Evolutionary conservation across 169 alveolate genomes (phyloP).

Genomic region (Plasmodium relictum): DNA sequence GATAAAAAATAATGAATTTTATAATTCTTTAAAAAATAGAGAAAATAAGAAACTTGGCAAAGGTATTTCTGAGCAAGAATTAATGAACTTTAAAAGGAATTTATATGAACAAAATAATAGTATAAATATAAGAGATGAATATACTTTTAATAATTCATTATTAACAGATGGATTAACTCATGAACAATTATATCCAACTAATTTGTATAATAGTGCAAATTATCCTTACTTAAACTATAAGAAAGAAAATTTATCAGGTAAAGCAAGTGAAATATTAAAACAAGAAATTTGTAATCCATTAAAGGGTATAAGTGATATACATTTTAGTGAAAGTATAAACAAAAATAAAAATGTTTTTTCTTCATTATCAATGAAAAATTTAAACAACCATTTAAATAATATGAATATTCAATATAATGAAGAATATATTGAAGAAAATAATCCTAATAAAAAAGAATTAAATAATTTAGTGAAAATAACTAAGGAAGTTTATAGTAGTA

Average conservation of each 20-base stretch:
- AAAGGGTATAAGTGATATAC: not conserved
- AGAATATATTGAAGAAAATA: not conserved
- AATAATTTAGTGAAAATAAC: slow-evolving; percentile 24
- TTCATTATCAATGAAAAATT: not conserved
- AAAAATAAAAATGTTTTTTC: not conserved
- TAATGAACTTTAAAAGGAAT: not conserved
- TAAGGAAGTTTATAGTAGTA: slow-evolving; percentile 19
- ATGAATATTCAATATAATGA: not conserved
- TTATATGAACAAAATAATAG: not conserved
- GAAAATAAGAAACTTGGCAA: not conserved
- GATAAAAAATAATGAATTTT: slow-evolving; percentile 7
- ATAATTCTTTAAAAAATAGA: not conserved
- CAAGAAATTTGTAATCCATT: not conserved
- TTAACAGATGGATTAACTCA: not conserved
- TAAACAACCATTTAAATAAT: not conserved
- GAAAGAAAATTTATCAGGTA: not conserved
- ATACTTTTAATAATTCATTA: not conserved
- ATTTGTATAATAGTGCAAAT: not conserved
- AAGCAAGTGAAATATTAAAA: not conserved
- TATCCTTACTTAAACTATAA: not conserved
- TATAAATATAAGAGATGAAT: not conserved
- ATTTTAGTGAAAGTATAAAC: not conserved
- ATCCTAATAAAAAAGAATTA: not conserved
- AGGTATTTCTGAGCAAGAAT: not conserved
- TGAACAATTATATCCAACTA: not conserved